Evolutionary conservation across 2,329 filamentous ascomycete genomes (phyloP).

Genomic region (Fusarium brachygibbosum): DNA sequence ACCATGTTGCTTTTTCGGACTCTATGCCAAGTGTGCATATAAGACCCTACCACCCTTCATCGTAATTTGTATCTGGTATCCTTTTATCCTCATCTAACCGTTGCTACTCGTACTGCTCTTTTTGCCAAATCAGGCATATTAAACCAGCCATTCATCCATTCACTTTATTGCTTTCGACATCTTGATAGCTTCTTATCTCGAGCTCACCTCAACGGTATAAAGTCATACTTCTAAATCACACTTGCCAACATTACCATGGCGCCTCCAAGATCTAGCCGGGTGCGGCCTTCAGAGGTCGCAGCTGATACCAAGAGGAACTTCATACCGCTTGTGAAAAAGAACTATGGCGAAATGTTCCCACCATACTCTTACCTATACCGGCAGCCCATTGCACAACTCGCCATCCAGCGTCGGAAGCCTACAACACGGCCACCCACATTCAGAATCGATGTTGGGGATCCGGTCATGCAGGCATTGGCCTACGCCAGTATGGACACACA

Average conservation of each 20-base stretch:
- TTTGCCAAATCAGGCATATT: slow-evolving; percentile 10
- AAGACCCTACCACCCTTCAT: slow-evolving; percentile 43
- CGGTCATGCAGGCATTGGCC: slow-evolving; percentile 70
- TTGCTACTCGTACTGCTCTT: slow-evolving; percentile 19
- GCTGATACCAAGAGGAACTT: slow-evolving; percentile 79
- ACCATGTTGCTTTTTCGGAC: slow-evolving; percentile 48
- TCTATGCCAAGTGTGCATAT: slow-evolving; percentile 46
- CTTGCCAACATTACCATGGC: slow-evolving; percentile 48
- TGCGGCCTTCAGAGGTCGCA: slow-evolving; percentile 72
- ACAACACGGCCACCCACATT: slow-evolving; percentile 61
- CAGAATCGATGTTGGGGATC: slow-evolving; percentile 68
- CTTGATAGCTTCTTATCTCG: slow-evolving; percentile 11
- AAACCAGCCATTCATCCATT: slow-evolving; percentile 2
- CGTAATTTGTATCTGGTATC: slow-evolving; percentile 22
- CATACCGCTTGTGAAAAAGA: slow-evolving; percentile 73
- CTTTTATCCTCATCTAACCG: slow-evolving; percentile 25
- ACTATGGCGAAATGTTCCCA: slow-evolving; percentile 67
- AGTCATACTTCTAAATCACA: slow-evolving; percentile 10
- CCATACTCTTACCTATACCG: slow-evolving; percentile 71
- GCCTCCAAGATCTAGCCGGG: slow-evolving; percentile 52
- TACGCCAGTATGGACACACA: slow-evolving; percentile 63
- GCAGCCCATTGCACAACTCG: slow-evolving; percentile 63
- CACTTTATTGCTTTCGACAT: slow-evolving; percentile 18
- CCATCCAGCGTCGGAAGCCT: slow-evolving; percentile 54
- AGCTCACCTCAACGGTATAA: slow-evolving; percentile 1